Conservation (phyloP, 2,329 filamentous ascomycete genomes). For the Colletotrichum sp. region DNA sequence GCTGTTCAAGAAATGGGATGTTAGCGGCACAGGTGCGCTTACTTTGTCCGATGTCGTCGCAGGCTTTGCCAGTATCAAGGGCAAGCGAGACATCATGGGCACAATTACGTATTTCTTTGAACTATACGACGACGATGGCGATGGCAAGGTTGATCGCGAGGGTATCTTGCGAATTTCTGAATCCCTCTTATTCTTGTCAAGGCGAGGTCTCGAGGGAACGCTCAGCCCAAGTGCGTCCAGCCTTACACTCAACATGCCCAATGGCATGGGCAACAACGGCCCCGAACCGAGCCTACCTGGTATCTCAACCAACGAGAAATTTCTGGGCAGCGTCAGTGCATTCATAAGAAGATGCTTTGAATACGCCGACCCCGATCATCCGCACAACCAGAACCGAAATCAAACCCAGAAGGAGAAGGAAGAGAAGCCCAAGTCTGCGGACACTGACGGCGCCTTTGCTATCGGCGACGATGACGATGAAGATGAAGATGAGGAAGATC, state of each 20-base stretch:
- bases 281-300: constrained; percentile 47
- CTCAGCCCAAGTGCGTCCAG: constrained; percentile 69
- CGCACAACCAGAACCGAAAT: constrained; percentile 64
- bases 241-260: constrained; percentile 59
- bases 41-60: constrained; percentile 92
- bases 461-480: constrained; percentile 78
- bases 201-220: constrained; percentile 81
- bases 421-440: constrained; percentile 28
- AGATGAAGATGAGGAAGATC: constrained; percentile 68
- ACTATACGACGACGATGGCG: constrained; percentile 90
- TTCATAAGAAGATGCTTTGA: constrained; percentile 98
- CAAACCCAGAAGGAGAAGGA: constrained; percentile 44
- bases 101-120: constrained; percentile 98
- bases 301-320: constrained; percentile 81
- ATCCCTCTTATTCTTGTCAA: constrained; percentile 88
- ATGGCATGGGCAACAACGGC: constrained; percentile 40
- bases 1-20: constrained; percentile 88
- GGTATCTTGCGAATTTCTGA: constrained; percentile 95
- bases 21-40: constrained; percentile 75
- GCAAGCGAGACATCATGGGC: constrained; percentile 94
- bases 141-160: constrained; percentile 92
- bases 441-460: constrained; percentile 62
- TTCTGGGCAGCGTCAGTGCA: constrained; percentile 89
- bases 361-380: constrained; percentile 92
- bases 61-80: constrained; percentile 89